These are phyloP conservation scores for Voacanga thouarsii DNA, from an alignment of 257 asterid genomes.

Conservation along the genomic window DNA sequence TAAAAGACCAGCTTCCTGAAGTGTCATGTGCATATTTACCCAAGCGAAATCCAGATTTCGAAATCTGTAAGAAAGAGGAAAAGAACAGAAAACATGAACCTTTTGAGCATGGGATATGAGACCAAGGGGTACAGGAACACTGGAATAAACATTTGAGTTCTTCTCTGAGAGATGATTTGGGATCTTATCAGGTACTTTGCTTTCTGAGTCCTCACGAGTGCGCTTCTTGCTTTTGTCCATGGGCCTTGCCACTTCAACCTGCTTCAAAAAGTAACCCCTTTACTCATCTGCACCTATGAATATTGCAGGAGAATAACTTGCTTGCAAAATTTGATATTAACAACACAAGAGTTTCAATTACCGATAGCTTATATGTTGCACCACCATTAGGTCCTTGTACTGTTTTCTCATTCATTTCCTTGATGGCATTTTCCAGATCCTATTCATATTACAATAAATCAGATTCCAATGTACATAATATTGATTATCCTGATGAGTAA, in stretches of 20 bases:
- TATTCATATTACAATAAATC: constrained; percentile 22
- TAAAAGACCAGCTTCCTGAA: background rate
- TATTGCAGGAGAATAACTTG: background rate
- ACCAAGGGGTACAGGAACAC: constrained; percentile 18
- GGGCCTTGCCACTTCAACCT: constrained; percentile 95
- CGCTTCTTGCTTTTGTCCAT: constrained; percentile 70
- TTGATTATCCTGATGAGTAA: background rate
- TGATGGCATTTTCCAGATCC: constrained; percentile 83
- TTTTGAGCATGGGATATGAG: constrained; percentile 32
- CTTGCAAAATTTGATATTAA: background rate
- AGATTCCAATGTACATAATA: background rate
- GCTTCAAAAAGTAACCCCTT: constrained; percentile 23
- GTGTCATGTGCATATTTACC: background rate
- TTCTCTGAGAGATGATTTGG: constrained; percentile 42
- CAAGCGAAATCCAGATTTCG: background rate
- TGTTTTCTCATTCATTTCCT: constrained; percentile 56
- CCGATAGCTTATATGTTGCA: constrained; percentile 58
- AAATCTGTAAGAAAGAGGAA: background rate
- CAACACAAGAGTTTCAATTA: constrained; percentile 20
- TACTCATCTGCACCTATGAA: background rate
- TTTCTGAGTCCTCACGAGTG: constrained; percentile 59
- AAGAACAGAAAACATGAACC: constrained; percentile 25
- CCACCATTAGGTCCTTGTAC: constrained; percentile 67
- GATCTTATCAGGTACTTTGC: constrained; percentile 30
- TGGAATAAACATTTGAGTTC: constrained; percentile 22